These are phyloP conservation scores for Millerozyma acaciae DNA, from an alignment of 805 yeast species.

Conservation along the genomic window DNA sequence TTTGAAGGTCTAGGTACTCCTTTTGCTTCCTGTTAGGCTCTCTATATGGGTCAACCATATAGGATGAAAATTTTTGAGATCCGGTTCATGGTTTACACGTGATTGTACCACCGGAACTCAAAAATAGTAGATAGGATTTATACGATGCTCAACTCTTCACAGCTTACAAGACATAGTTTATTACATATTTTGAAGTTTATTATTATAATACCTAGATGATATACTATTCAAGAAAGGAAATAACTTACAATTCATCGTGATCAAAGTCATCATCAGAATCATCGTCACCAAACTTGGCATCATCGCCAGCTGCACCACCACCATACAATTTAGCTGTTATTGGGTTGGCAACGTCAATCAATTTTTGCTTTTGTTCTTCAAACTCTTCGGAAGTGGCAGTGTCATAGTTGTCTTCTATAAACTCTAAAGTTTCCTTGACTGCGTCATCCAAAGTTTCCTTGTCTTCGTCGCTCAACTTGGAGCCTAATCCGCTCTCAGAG, in stretches of 20 bases:
- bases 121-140: too few relatives aligned
- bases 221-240: too few relatives aligned
- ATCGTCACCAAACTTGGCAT: slow-evolving; percentile 38
- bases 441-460: slow-evolving; percentile 87
- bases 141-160: too few relatives aligned
- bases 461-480: slow-evolving; percentile 84
- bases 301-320: slow-evolving; percentile 46
- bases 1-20: too few relatives aligned
- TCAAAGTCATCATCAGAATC: slow-evolving; percentile 43
- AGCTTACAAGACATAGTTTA: too few relatives aligned
- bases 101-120: too few relatives aligned
- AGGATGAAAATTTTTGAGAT: slow-evolving; percentile 12
- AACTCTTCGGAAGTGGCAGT: slow-evolving; percentile 89
- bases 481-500: slow-evolving; percentile 52
- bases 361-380: slow-evolving; percentile 80
- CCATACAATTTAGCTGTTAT: slow-evolving; percentile 79
- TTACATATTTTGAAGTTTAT: too few relatives aligned
- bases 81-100: slow-evolving; percentile 5
- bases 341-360: slow-evolving; percentile 82
- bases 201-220: too few relatives aligned
- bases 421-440: slow-evolving; percentile 77
- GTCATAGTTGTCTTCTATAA: slow-evolving; percentile 79
- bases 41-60: not conserved
- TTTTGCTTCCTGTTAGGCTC: not conserved
- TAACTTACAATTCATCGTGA: slow-evolving; percentile 41